Evolutionary conservation across 2,329 filamentous ascomycete species (phyloP).

Genomic region (Colletotrichum chrysophilum): DNA sequence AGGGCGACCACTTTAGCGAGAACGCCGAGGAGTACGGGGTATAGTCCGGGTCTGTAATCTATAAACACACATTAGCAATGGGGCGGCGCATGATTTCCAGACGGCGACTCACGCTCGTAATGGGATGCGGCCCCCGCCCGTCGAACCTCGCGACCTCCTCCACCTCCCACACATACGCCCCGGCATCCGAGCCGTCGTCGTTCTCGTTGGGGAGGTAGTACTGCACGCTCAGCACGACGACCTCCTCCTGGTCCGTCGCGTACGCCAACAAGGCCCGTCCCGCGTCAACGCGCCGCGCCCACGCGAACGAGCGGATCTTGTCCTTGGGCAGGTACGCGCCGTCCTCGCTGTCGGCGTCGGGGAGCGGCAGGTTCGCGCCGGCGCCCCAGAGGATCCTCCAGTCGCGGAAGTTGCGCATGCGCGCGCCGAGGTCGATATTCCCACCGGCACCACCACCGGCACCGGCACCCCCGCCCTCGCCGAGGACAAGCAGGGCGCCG

Average conservation of each 20-base stretch:
- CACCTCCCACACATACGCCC: slow-evolving; percentile 53
- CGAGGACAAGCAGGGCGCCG: slow-evolving; percentile 56
- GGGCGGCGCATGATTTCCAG: not conserved
- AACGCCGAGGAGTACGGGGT: slow-evolving; percentile 54
- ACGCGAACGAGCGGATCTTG: slow-evolving; percentile 55
- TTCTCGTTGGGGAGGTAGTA: slow-evolving; percentile 40
- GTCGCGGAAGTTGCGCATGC: slow-evolving; percentile 46
- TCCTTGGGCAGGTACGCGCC: slow-evolving; percentile 26
- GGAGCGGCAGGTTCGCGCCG: slow-evolving; percentile 56
- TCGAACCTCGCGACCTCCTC: slow-evolving; percentile 55
- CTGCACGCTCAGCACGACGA: slow-evolving; percentile 57
- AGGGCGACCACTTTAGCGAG: slow-evolving; percentile 60
- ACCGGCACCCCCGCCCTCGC: slow-evolving; percentile 49
- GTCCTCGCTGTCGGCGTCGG: slow-evolving; percentile 38
- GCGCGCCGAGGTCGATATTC: slow-evolving; percentile 30
- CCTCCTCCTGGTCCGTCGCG: slow-evolving; percentile 52
- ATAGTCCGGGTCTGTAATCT: slow-evolving; percentile 50
- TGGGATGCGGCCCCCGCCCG: slow-evolving; percentile 48
- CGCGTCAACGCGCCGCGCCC: slow-evolving; percentile 49
- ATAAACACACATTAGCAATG: not conserved
- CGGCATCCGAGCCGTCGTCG: slow-evolving; percentile 54
- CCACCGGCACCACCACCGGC: slow-evolving; percentile 41
- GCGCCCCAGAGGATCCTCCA: slow-evolving; percentile 64
- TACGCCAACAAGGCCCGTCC: slow-evolving; percentile 56
- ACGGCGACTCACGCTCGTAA: not conserved